Evolutionary conservation across 352 stramenopile genomes (phyloP).

Genomic region (Labyrinthula sp.): DNA sequence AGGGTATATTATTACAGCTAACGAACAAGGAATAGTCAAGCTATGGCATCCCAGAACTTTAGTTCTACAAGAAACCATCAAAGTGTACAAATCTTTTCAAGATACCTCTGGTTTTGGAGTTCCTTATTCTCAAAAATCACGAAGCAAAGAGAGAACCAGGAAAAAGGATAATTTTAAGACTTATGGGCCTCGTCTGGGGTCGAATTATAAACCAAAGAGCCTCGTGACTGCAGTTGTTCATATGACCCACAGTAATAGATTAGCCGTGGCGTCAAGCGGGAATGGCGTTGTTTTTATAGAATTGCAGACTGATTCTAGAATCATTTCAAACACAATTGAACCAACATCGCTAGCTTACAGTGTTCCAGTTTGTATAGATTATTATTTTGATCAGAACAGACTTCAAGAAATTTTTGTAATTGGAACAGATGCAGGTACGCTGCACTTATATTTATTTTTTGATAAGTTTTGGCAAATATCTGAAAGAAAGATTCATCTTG

Average conservation of each 20-base stretch:
- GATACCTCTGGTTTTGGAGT: no score
- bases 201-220: conserved; percentile 25
- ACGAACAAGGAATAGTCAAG: no score
- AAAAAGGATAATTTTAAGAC: no score
- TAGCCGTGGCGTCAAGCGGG: conserved; percentile 54
- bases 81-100: no score
- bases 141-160: no score
- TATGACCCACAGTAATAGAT: conserved; percentile 51
- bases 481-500: not conserved
- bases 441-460: conserved; percentile 34
- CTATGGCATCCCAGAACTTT: no score
- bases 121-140: no score
- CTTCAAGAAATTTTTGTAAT: conserved; percentile 49
- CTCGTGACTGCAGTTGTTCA: conserved; percentile 52
- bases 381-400: conserved; percentile 49
- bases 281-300: conserved; percentile 51
- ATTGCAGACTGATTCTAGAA: conserved; percentile 38
- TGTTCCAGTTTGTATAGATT: conserved; percentile 52
- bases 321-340: conserved; percentile 47
- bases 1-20: no score
- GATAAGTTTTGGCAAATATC: not conserved
- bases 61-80: no score
- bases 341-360: conserved; percentile 52
- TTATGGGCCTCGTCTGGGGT: no score
- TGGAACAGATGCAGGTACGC: conserved; percentile 48